Percentiles rank a stretch among this genome's conserved stretches.
These are phyloP conservation scores for Thelonectria rubi DNA, from an alignment of 2,329 filamentous ascomycete species.

Conservation along the genomic window DNA sequence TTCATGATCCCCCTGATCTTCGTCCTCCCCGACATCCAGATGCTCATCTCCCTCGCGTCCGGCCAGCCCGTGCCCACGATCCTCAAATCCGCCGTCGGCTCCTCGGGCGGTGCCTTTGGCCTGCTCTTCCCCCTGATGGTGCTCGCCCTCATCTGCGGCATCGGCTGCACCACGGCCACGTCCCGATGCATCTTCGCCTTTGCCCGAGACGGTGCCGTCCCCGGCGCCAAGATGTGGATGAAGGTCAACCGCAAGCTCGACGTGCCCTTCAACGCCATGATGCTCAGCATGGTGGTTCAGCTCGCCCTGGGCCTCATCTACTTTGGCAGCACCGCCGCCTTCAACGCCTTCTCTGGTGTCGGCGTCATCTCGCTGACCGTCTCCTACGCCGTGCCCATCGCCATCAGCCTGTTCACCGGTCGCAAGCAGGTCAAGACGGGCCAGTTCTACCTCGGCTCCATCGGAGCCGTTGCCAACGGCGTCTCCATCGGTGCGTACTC, in stretches of 20 bases:
- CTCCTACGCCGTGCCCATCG: slow-evolving; percentile 73
- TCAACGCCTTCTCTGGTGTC: slow-evolving; percentile 76
- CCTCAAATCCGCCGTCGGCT: slow-evolving; percentile 69
- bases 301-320: slow-evolving; percentile 72
- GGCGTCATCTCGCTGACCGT: slow-evolving; percentile 75
- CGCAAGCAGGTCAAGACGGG: slow-evolving; percentile 66
- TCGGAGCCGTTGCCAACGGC: slow-evolving; percentile 70
- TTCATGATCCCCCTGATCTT: slow-evolving; percentile 76
- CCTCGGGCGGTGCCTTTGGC: slow-evolving; percentile 67
- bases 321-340: slow-evolving; percentile 74
- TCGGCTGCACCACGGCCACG: slow-evolving; percentile 74
- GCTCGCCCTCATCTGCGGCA: slow-evolving; percentile 72
- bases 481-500: slow-evolving; percentile 67
- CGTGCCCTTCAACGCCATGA: slow-evolving; percentile 76
- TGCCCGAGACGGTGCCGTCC: slow-evolving; percentile 74
- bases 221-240: slow-evolving; percentile 69
- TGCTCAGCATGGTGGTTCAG: slow-evolving; percentile 73
- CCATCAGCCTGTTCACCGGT: slow-evolving; percentile 68
- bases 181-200: slow-evolving; percentile 76
- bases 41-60: slow-evolving; percentile 58
- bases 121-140: slow-evolving; percentile 72
- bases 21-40: slow-evolving; percentile 70
- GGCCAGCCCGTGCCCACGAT: slow-evolving; percentile 71
- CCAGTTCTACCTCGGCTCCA: slow-evolving; percentile 67
- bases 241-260: slow-evolving; percentile 69